Percentiles rank a stretch among this genome's conserved stretches.
These are phyloP conservation scores for Elsinoe fawcettii DNA, from an alignment of 2,329 filamentous ascomycete genomes.

Conservation along the genomic window DNA sequence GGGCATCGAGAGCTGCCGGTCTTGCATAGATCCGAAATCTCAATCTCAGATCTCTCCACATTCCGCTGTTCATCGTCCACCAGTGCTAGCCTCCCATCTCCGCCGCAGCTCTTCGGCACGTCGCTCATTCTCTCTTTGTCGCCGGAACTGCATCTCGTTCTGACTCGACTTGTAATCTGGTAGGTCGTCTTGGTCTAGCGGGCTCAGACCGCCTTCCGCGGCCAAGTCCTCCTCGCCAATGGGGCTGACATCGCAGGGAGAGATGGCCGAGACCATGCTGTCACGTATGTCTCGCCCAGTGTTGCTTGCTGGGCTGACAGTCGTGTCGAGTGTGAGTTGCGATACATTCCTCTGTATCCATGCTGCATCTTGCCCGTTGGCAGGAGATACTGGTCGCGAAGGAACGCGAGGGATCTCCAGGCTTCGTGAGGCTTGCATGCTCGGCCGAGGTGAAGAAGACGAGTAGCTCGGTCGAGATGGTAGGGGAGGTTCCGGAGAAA, in stretches of 20 bases:
- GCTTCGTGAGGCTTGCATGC: background rate
- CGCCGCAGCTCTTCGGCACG: slow-evolving; percentile 4
- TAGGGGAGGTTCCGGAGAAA: background rate
- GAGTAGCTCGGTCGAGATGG: background rate
- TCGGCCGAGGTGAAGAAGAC: background rate
- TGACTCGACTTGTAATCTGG: slow-evolving; percentile 12
- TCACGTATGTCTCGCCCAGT: background rate
- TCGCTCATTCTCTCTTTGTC: slow-evolving; percentile 10
- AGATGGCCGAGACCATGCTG: slow-evolving; percentile 1
- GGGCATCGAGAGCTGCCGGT: background rate
- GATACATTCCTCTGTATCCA: slow-evolving; percentile 15
- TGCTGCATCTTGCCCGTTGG: background rate
- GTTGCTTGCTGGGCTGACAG: slow-evolving; percentile 1
- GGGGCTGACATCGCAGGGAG: slow-evolving; percentile 11
- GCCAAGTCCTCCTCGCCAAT: slow-evolving; percentile 8
- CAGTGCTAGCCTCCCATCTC: slow-evolving; percentile 12
- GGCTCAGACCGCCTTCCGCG: background rate
- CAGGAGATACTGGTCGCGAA: slow-evolving; percentile 6
- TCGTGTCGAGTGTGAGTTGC: slow-evolving; percentile 10
- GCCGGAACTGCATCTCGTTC: background rate
- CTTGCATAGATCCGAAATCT: background rate
- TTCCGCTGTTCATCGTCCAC: background rate
- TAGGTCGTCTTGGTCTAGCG: slow-evolving; percentile 10
- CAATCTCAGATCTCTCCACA: background rate
- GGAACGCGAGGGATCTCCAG: slow-evolving; percentile 1